These are phyloP conservation scores for Verbascum thapsus DNA, from an alignment of 257 asterid genomes.

Conservation along the genomic window DNA sequence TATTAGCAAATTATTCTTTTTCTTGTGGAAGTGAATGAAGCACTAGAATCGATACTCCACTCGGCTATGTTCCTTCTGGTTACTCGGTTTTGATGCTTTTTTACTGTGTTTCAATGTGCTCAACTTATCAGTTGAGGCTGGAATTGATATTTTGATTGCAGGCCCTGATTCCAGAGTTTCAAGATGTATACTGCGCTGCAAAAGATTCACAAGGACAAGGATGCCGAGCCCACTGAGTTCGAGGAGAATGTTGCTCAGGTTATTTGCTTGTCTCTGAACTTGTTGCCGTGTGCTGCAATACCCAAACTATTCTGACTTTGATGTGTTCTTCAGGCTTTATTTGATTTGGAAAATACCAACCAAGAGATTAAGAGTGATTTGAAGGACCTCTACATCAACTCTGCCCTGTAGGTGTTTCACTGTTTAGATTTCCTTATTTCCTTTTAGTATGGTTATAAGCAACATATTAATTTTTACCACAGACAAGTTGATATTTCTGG, in stretches of 20 bases:
- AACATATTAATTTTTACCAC: constrained; percentile 18
- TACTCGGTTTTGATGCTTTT: no score
- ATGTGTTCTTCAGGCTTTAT: constrained; percentile 53
- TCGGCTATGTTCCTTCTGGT: background rate
- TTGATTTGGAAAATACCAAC: constrained; percentile 82
- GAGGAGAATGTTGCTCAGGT: constrained; percentile 92
- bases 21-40: background rate
- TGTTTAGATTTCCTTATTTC: background rate
- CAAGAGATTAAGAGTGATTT: constrained; percentile 82
- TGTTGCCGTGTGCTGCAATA: background rate
- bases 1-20: background rate
- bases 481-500: constrained; percentile 83
- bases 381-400: constrained; percentile 83
- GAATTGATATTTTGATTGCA: background rate
- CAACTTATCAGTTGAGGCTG: no score
- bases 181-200: constrained; percentile 74
- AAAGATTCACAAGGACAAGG: constrained; percentile 79
- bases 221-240: constrained; percentile 82
- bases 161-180: constrained; percentile 26
- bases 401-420: constrained; percentile 60
- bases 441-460: constrained; percentile 2
- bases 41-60: background rate
- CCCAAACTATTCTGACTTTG: background rate
- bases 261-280: background rate
- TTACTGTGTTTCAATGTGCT: background rate